Percentiles rank a stretch among this genome's conserved stretches.
Conservation (phyloP, 768 basidiomycete genomes). For the Scleroderma citrinum region DNA sequence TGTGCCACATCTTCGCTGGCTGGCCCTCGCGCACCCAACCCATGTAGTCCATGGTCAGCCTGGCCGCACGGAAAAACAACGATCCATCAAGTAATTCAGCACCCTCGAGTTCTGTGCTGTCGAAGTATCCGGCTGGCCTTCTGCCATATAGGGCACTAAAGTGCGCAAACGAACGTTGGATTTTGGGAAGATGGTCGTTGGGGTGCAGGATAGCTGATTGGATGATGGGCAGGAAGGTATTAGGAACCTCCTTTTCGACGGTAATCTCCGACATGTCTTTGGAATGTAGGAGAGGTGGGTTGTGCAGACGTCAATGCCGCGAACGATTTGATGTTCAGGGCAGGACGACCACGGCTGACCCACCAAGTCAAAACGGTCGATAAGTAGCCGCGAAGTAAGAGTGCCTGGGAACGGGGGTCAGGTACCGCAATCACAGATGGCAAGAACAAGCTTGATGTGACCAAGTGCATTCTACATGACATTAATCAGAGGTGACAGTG, state of each 20-base stretch:
- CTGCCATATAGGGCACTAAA: slow-evolving; percentile 27
- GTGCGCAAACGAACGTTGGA: slow-evolving; percentile 31
- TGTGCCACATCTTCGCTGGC: slow-evolving; percentile 14
- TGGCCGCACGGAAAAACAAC: slow-evolving; percentile 27
- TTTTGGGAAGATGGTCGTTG: slow-evolving; percentile 27
- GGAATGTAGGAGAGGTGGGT: slow-evolving; percentile 5
- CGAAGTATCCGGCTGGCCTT: slow-evolving; percentile 21
- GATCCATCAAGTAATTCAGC: slow-evolving; percentile 32
- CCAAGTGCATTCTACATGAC: slow-evolving; percentile 20
- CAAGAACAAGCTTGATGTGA: slow-evolving; percentile 28
- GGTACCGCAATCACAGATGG: slow-evolving; percentile 16
- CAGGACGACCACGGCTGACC: slow-evolving; percentile 25
- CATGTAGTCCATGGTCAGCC: slow-evolving; percentile 26
- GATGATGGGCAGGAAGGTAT: slow-evolving; percentile 36
- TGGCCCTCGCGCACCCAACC: slow-evolving; percentile 37
- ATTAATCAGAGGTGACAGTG: background rate
- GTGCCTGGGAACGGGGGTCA: slow-evolving; percentile 13
- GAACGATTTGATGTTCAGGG: slow-evolving; percentile 26
- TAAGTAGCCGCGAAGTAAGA: slow-evolving; percentile 28
- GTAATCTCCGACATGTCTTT: background rate
- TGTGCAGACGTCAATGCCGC: slow-evolving; percentile 24
- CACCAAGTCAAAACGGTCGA: slow-evolving; percentile 21
- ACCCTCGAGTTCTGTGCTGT: slow-evolving; percentile 24
- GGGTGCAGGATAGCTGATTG: slow-evolving; percentile 33
- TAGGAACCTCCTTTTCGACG: slow-evolving; percentile 15